Evolutionary conservation across 78 protist genomes (phyloP).

Genomic region (Anaeramoeba flamelloides): DNA sequence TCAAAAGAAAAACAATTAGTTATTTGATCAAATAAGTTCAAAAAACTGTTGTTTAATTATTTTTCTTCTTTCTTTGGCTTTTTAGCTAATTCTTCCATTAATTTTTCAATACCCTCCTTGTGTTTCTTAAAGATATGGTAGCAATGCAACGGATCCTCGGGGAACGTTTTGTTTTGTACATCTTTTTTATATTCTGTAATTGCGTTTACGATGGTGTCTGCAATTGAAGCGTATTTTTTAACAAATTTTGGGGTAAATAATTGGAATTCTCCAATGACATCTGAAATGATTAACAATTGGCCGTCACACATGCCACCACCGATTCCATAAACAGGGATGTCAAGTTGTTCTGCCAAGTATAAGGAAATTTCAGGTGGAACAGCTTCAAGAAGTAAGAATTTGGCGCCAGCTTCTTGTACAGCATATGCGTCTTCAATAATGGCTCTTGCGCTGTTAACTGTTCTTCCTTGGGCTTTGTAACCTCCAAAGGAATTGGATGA

Average conservation of each 20-base stretch:
- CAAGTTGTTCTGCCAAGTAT: slow-evolving; percentile 34
- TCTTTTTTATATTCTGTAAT: slow-evolving; percentile 7
- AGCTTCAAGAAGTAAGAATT: slow-evolving; percentile 61
- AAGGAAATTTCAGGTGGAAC: slow-evolving; percentile 55
- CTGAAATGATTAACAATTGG: slow-evolving; percentile 72
- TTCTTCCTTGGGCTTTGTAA: slow-evolving; percentile 52
- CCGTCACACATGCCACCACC: slow-evolving; percentile 75
- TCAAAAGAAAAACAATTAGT: no score
- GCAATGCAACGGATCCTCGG: no score
- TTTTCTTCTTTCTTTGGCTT: no score
- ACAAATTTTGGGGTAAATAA: slow-evolving; percentile 46
- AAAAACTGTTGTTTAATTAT: no score
- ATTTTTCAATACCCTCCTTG: no score
- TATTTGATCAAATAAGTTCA: no score
- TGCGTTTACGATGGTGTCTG: not conserved
- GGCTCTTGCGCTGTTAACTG: slow-evolving; percentile 9
- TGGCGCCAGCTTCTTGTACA: slow-evolving; percentile 68
- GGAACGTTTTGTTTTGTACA: slow-evolving; percentile 11
- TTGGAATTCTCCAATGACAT: slow-evolving; percentile 59
- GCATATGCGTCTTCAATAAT: slow-evolving; percentile 66
- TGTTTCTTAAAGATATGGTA: no score
- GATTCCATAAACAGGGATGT: slow-evolving; percentile 75
- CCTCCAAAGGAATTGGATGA: slow-evolving; percentile 54
- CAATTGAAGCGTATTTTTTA: slow-evolving; percentile 37
- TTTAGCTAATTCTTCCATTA: no score